A percentile compares a stretch with the other conserved stretches of the same genome.
phyloP scores from a whole-genome alignment of 352 stramenopile genomes.

The Pythium insidiosum region DNA sequence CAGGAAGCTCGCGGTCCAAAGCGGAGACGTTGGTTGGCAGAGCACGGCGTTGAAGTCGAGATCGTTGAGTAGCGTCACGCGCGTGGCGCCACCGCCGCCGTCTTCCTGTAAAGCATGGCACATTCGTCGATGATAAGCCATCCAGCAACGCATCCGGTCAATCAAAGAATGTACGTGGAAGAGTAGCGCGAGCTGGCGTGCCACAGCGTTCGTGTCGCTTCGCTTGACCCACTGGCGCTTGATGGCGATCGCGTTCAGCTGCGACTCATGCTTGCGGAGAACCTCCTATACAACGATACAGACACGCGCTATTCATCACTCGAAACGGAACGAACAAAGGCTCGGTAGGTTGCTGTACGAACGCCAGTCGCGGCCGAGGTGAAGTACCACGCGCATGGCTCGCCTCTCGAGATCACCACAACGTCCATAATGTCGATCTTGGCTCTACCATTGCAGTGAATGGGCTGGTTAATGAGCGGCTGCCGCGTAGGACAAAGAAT shows the following conservation, averaged over 20 bases:
- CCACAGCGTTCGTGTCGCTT: conserved; percentile 12
- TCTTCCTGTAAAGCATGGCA: conserved; percentile 29
- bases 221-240: conserved; percentile 30
- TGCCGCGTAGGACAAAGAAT: background rate
- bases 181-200: conserved; percentile 16
- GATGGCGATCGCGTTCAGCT: conserved; percentile 28
- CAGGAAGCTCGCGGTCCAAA: conserved; percentile 35
- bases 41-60: conserved; percentile 48
- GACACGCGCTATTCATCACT: too few relatives aligned
- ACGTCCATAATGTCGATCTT: conserved; percentile 57
- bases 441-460: conserved; percentile 15
- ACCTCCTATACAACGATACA: conserved; percentile 25
- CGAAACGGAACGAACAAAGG: too few relatives aligned
- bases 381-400: conserved; percentile 44
- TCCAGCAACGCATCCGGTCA: background rate
- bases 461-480: too few relatives aligned
- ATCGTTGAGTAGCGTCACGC: conserved; percentile 35
- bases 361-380: conserved; percentile 48
- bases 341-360: background rate
- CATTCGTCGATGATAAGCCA: conserved; percentile 3
- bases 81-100: conserved; percentile 21
- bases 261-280: conserved; percentile 29
- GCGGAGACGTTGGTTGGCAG: conserved; percentile 29
- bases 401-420: conserved; percentile 37
- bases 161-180: conserved; percentile 15